Evolutionary conservation across 2,329 filamentous ascomycete species (phyloP), one percentile per base, ranked within the genome.

Genomic region (Calonectria ilicicola): DNA sequence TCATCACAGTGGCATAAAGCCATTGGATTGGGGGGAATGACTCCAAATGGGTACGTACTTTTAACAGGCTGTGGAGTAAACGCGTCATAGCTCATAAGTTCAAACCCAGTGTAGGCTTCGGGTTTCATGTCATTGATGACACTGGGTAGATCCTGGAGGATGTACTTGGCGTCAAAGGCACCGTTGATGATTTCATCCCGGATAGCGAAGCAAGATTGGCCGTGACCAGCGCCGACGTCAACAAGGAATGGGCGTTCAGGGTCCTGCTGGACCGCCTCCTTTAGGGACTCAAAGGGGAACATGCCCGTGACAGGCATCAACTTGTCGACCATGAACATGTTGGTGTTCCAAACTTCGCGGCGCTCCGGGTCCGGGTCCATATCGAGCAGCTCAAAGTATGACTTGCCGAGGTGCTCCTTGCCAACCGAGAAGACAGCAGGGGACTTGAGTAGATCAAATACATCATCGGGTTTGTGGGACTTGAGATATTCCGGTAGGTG

Each of bases 341-440:
- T 81, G 21, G 74, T 72, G 64, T 84, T 82, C 82, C 82, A 84
- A n/a, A 82, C 72, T 17, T 78, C 75, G 8, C 82, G 80, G n/a
- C 75, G 76, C 47, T 81, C 79, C 8, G 73, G 74, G 44, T 82
- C 75, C 5, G 75, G 73, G 26, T 82, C 77, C 29, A 73, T 70
- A 15, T 83, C 82, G 8, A 84, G 68, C 2, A 81, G 73, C 63
- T 83, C 81, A 21, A 83, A 84, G 68, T 83, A 84, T 8, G 81
- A 83, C 76, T 81, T 79, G 53, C 82, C 82, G 1, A 80, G 73
- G 17, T 79, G 76, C 49, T 81, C 81, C 65, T 81, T 80, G 15
- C 81, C 82, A 0, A 78, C 78, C 0, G 80, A 79, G 35, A 79
- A 81, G 26, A 82, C 80, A 7, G 82, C 81, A 7, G 82, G 82